Evolutionary conservation across 192 early-diverging fungal species (phyloP), one percentile per base, ranked within the genome.

Genomic region (Paraglomus brasilianum): DNA sequence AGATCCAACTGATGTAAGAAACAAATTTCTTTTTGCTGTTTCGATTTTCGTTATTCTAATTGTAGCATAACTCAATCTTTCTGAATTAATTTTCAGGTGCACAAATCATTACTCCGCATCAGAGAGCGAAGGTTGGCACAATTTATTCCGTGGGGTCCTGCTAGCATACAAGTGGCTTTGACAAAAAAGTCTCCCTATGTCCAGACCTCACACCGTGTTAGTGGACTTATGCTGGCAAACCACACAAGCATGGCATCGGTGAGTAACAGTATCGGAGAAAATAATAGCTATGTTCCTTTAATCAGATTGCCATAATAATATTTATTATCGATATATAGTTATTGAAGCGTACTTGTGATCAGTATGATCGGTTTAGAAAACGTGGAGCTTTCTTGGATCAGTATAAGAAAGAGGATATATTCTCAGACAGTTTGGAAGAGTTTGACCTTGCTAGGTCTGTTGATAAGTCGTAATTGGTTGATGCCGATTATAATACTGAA

Each of bases 131-230:
- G 93, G 19, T 76, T 99, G 51, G 95, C 94, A 11, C 91, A 93
- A 72, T 99, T 99, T 74, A 98, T 99, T 65, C 97, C 97, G 22
- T 99, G 97, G 97, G 97, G 97, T 9, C 97, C 97, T 5, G 95
- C 97, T 13, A 94, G 92, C 75, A 98, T 99, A 72, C 97, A 99
- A 75, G 97, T 99, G 1, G 95, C 97, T 9, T 72, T 99, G 52
- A 95, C 95, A 3, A 87, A 89, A 47, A 95, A 95, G 74, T 93
- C 91, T 43, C 97, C 95, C 7, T 99, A 98, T 76, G 83, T 93
- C 9, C 91, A 90, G 58, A 92, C 94, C 6, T 84, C 90, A 43
- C 95, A 99, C 74, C 87, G 93, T 3, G 97, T 99, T 38, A 94
- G 91, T 48, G 97, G 97, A 4, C 81, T 99, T 51, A 99, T 99